Evolutionary conservation across 2,329 filamentous ascomycete genomes (phyloP).

Genomic region (Paecilomyces fulvus): DNA sequence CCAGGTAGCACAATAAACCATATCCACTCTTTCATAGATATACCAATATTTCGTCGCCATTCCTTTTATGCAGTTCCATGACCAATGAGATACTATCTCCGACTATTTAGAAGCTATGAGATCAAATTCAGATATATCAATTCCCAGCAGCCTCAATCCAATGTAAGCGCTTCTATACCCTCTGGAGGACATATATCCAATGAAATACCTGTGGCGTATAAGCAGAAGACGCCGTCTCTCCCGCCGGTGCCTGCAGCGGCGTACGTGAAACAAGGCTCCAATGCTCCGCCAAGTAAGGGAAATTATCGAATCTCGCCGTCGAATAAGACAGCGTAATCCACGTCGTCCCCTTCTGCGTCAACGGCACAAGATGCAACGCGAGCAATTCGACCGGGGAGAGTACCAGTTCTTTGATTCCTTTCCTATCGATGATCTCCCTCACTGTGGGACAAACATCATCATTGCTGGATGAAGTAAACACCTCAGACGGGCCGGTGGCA

Average conservation of each 20-base stretch:
- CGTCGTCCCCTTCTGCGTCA: conserved; percentile 17
- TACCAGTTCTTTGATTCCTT: conserved; percentile 2
- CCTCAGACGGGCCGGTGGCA: conserved; percentile 16
- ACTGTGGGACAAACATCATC: conserved; percentile 16
- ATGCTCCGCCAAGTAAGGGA: conserved; percentile 13
- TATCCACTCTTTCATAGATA: too few relatives aligned
- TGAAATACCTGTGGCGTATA: conserved; percentile 26
- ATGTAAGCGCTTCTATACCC: not conserved
- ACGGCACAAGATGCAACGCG: conserved; percentile 21
- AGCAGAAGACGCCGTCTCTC: conserved; percentile 15
- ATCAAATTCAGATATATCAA: too few relatives aligned
- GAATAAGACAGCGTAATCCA: conserved; percentile 30
- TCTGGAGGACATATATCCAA: conserved; percentile 24
- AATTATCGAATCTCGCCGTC: conserved; percentile 21
- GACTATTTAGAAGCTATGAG: too few relatives aligned
- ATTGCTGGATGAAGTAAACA: conserved; percentile 5
- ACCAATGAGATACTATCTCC: too few relatives aligned
- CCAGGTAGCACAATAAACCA: too few relatives aligned
- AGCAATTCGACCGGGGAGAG: conserved; percentile 29
- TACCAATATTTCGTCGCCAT: too few relatives aligned
- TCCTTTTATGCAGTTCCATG: too few relatives aligned
- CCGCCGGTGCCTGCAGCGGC: conserved; percentile 23
- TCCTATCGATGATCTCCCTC: conserved; percentile 6
- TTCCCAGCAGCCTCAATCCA: too few relatives aligned
- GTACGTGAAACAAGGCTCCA: conserved; percentile 22